phyloP scores from a whole-genome alignment of 148 eudicot genomes.

The Drosera capensis region DNA sequence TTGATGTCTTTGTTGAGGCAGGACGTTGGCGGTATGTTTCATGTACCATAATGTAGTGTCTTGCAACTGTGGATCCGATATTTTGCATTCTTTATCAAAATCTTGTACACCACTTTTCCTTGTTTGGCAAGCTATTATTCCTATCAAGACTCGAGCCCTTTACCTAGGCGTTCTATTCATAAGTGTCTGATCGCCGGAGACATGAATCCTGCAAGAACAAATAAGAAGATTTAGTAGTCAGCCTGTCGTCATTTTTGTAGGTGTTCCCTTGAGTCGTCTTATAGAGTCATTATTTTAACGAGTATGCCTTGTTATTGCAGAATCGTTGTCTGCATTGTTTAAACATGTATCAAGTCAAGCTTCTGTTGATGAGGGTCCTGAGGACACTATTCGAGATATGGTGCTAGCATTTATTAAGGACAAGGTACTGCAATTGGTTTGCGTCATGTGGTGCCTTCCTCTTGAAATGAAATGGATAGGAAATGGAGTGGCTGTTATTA shows the following conservation, averaged over 20 bases:
- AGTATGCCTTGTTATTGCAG: slow-evolving; percentile 27
- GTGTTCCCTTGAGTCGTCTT: neutral
- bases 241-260: neutral
- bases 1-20: slow-evolving; percentile 87
- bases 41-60: neutral
- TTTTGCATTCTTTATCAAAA: neutral
- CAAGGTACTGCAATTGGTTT: slow-evolving; percentile 37
- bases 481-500: too few species aligned
- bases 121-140: too few species aligned
- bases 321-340: slow-evolving; percentile 81
- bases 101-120: neutral
- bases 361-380: slow-evolving; percentile 66
- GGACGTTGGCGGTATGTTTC: slow-evolving; percentile 65
- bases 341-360: slow-evolving; percentile 71
- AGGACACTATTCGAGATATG: slow-evolving; percentile 80
- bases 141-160: too few species aligned
- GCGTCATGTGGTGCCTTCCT: neutral
- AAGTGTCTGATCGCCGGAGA: too few species aligned
- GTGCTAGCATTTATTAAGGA: slow-evolving; percentile 69
- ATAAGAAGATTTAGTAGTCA: too few species aligned
- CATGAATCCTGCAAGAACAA: too few species aligned
- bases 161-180: too few species aligned
- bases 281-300: too few species aligned
- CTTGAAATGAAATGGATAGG: too few species aligned
- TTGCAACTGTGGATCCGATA: neutral